Conservation (phyloP, 2,329 filamentous ascomycete genomes). For the Cryphonectria naterciae region DNA sequence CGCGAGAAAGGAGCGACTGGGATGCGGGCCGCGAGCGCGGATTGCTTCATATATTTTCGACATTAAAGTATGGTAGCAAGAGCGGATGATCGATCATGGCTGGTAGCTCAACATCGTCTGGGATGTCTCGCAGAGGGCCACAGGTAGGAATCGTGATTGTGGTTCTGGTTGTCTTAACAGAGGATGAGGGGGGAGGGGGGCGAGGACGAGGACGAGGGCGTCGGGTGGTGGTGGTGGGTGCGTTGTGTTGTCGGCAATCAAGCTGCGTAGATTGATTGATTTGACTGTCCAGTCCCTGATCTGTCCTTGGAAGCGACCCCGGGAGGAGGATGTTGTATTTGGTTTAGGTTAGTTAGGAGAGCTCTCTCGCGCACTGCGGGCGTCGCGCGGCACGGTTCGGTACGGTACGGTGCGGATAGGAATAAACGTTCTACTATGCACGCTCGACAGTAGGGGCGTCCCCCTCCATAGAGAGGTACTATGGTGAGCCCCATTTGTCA, state of each 20-base stretch:
- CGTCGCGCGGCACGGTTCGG: slow-evolving; percentile 12
- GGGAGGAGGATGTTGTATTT: slow-evolving; percentile 6
- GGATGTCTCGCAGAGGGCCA: not conserved
- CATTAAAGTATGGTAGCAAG: slow-evolving; percentile 34
- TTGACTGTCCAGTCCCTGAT: slow-evolving; percentile 10
- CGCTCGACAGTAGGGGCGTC: not conserved
- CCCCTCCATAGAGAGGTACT: not conserved
- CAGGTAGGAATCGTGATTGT: not conserved
- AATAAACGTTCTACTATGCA: not conserved
- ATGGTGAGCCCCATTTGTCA: not conserved
- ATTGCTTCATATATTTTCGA: slow-evolving; percentile 45
- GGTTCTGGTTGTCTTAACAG: slow-evolving; percentile 7
- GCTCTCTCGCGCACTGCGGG: not conserved
- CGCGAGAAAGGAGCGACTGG: slow-evolving; percentile 31
- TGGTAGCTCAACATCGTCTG: slow-evolving; percentile 28
- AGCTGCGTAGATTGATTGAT: not conserved
- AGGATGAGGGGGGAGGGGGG: not conserved
- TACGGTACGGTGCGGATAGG: slow-evolving; percentile 14
- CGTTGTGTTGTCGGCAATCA: slow-evolving; percentile 6
- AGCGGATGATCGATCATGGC: slow-evolving; percentile 35
- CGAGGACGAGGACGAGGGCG: not conserved
- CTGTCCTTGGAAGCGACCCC: slow-evolving; percentile 22
- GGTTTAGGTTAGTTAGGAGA: slow-evolving; percentile 1
- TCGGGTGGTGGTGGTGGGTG: slow-evolving; percentile 1
- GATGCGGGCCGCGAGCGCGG: slow-evolving; percentile 37